Conservation (phyloP, 176 grass and related monocot species). For the Dendrocalamus sinicus region DNA sequence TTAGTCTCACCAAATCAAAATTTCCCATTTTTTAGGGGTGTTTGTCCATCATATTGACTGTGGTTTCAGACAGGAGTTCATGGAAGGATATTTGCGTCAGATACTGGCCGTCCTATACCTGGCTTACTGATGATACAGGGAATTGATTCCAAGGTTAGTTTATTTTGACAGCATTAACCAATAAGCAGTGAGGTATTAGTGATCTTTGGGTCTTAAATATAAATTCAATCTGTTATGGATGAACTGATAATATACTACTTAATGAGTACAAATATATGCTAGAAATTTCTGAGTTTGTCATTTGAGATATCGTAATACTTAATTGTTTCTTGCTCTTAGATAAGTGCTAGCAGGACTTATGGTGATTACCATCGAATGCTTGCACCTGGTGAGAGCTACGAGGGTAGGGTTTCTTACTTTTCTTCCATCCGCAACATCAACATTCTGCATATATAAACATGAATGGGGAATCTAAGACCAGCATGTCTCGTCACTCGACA, state of each 20-base stretch:
- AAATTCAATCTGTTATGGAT: neutral
- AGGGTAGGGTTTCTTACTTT: constrained; percentile 58
- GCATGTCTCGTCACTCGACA: constrained; percentile 17
- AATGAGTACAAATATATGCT: neutral
- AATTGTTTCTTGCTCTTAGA: constrained; percentile 43
- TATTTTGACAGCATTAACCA: constrained; percentile 24
- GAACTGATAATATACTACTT: neutral
- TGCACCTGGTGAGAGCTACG: constrained; percentile 65
- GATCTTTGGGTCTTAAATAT: neutral
- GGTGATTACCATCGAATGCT: constrained; percentile 93
- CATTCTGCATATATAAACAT: neutral
- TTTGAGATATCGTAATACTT: constrained; percentile 6
- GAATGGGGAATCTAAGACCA: neutral
- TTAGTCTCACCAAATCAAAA: too few relatives aligned
- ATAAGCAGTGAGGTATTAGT: neutral
- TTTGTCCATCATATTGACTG: constrained; percentile 34
- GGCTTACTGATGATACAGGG: constrained; percentile 68
- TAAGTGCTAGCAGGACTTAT: constrained; percentile 58
- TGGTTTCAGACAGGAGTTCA: constrained; percentile 82
- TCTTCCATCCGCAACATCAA: neutral
- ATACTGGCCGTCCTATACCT: constrained; percentile 72
- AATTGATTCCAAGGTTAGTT: constrained; percentile 68
- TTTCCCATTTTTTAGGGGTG: neutral
- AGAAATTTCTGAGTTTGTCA: neutral
- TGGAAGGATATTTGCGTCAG: constrained; percentile 90